Evolutionary conservation across 1,284 basidiomycete genomes (phyloP).

Genomic region (Heterobasidion irregulare): DNA sequence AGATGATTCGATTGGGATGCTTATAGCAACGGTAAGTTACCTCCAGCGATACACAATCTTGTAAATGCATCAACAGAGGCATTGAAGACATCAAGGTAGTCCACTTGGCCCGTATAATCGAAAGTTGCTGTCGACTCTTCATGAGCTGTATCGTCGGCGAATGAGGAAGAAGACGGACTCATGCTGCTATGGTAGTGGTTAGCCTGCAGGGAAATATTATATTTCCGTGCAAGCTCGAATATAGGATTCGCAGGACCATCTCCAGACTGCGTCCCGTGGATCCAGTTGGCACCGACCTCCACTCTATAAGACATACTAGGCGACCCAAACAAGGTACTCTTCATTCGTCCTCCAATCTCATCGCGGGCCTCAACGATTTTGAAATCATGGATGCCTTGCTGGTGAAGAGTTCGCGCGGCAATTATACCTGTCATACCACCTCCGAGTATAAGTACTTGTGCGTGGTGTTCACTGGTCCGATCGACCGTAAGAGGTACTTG

Average conservation of each 20-base stretch:
- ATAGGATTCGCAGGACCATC: slow-evolving; percentile 52
- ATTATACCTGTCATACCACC: slow-evolving; percentile 62
- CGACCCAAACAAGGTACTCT: slow-evolving; percentile 34
- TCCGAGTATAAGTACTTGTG: slow-evolving; percentile 42
- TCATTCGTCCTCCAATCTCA: slow-evolving; percentile 57
- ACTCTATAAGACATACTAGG: slow-evolving; percentile 30
- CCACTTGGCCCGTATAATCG: slow-evolving; percentile 37
- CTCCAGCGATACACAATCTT: slow-evolving; percentile 31
- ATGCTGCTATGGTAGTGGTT: slow-evolving; percentile 42
- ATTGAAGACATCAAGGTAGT: slow-evolving; percentile 39
- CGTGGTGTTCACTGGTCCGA: not conserved
- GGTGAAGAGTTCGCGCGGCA: slow-evolving; percentile 56
- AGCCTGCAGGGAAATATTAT: slow-evolving; percentile 37
- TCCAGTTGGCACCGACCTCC: slow-evolving; percentile 65
- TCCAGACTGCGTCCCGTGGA: slow-evolving; percentile 53
- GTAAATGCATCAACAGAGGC: slow-evolving; percentile 31
- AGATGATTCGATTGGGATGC: not conserved
- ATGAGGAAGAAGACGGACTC: slow-evolving; percentile 25
- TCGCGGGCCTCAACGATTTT: slow-evolving; percentile 51
- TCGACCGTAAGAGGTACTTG: not conserved
- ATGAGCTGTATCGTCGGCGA: not conserved
- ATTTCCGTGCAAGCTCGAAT: slow-evolving; percentile 48
- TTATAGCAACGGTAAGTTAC: slow-evolving; percentile 14
- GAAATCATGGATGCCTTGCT: slow-evolving; percentile 48
- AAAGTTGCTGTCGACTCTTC: slow-evolving; percentile 33